A percentile compares a stretch with the other conserved stretches of the same genome.
phyloP scores from a whole-genome alignment of 2,329 filamentous ascomycete species.

The Diplodia mutila region DNA sequence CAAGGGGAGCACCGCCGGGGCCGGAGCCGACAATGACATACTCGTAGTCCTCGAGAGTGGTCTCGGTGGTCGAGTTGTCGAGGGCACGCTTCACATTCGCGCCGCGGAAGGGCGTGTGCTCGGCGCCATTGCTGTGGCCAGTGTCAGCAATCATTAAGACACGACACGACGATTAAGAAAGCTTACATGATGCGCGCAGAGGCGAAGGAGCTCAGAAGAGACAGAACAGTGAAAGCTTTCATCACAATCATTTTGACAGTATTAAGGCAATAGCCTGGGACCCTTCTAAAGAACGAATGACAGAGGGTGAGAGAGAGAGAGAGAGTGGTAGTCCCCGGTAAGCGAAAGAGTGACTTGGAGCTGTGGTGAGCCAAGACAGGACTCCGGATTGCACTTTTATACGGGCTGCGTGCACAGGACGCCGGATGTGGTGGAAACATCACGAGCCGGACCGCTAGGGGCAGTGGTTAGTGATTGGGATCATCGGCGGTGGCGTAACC shows the following conservation, averaged over 20 bases:
- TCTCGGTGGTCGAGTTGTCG: conserved; percentile 26
- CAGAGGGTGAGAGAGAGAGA: conserved; percentile 9
- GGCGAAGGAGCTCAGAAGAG: conserved; percentile 27
- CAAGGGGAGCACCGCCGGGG: conserved; percentile 62
- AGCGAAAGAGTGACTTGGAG: conserved; percentile 22
- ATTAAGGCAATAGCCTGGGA: conserved; percentile 1
- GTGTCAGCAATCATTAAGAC: background rate
- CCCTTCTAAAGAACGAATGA: conserved; percentile 22
- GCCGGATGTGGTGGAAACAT: conserved; percentile 1
- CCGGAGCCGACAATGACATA: conserved; percentile 67
- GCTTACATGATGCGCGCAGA: conserved; percentile 30
- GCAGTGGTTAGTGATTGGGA: conserved; percentile 17
- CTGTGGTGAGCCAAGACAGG: conserved; percentile 22
- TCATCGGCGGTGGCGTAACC: conserved; percentile 6
- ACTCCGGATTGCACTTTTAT: conserved; percentile 3
- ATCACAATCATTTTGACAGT: conserved; percentile 26
- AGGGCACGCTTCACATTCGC: conserved; percentile 32
- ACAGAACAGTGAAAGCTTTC: conserved; percentile 27
- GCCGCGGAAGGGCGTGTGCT: conserved; percentile 31
- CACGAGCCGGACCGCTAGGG: conserved; percentile 17
- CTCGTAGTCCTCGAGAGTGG: conserved; percentile 51
- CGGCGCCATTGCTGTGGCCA: conserved; percentile 31
- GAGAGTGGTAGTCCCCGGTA: background rate
- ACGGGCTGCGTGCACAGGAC: background rate
- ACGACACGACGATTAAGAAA: background rate